A percentile compares a stretch with the other conserved stretches of the same genome.
Evolutionary conservation across 1,284 basidiomycete species (phyloP).

Genomic region (Heliocybe sulcata): DNA sequence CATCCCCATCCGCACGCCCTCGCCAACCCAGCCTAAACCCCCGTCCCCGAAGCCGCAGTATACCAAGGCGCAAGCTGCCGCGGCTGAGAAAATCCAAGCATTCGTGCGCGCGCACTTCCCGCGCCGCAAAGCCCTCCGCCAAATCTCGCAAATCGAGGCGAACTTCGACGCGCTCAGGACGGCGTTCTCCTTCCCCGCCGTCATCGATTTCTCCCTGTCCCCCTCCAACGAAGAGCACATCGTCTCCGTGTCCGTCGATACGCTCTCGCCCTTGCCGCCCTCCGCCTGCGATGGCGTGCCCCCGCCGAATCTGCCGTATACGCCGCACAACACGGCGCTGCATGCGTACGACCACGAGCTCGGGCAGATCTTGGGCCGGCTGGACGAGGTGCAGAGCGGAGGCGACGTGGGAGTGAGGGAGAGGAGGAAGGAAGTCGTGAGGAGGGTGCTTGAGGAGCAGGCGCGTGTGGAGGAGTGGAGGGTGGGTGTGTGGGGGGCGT

Average conservation of each 20-base stretch:
- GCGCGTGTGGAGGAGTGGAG: conserved; percentile 18
- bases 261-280: conserved; percentile 29
- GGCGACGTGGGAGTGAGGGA: conserved; percentile 28
- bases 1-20: conserved; percentile 7
- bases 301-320: conserved; percentile 28
- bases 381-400: conserved; percentile 28
- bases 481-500: conserved; percentile 3
- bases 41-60: conserved; percentile 2
- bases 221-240: background rate
- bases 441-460: conserved; percentile 24
- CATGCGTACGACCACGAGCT: conserved; percentile 32
- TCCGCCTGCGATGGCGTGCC: conserved; percentile 44
- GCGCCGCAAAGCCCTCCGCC: conserved; percentile 13
- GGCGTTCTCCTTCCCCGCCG: conserved; percentile 16
- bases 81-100: conserved; percentile 20
- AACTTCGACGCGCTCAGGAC: conserved; percentile 16
- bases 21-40: background rate
- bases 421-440: conserved; percentile 29
- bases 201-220: conserved; percentile 14
- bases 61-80: conserved; percentile 13
- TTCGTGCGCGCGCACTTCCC: conserved; percentile 14
- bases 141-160: conserved; percentile 14
- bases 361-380: conserved; percentile 27
- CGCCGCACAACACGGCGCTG: conserved; percentile 26
- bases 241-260: conserved; percentile 27